These are phyloP conservation scores for Pulicaria dysenterica DNA, from an alignment of 129 eudicot species.

Conservation along the genomic window DNA sequence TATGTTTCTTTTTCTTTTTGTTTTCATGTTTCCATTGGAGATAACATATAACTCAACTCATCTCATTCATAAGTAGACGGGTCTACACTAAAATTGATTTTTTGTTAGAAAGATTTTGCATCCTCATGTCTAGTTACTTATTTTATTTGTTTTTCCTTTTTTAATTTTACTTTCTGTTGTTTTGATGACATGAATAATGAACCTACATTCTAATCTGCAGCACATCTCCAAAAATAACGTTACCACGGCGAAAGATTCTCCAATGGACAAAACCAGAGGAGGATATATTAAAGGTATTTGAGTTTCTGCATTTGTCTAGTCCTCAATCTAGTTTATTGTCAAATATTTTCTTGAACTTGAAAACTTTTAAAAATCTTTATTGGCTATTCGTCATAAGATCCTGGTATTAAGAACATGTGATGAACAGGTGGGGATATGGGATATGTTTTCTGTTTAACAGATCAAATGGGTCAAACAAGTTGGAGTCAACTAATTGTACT, in stretches of 20 bases:
- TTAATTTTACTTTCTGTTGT: slow-evolving; percentile 8
- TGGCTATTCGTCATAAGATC: neutral
- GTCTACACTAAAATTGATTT: neutral
- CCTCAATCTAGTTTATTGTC: neutral
- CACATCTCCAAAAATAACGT: slow-evolving; percentile 42
- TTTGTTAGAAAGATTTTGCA: neutral
- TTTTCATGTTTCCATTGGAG: neutral
- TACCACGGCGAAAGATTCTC: slow-evolving; percentile 47
- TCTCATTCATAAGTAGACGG: neutral
- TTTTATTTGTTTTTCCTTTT: neutral
- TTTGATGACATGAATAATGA: slow-evolving; percentile 10
- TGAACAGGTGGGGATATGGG: neutral
- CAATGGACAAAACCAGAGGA: slow-evolving; percentile 70
- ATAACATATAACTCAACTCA: neutral
- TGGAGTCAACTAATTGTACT: neutral
- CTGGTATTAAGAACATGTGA: neutral
- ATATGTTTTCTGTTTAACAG: neutral
- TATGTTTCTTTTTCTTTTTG: neutral
- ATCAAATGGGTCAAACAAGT: neutral
- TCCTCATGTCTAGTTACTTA: neutral
- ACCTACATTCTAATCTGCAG: slow-evolving; percentile 43
- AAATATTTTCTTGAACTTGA: neutral
- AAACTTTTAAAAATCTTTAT: neutral
- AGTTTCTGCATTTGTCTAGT: neutral
- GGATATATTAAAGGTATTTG: slow-evolving; percentile 58